Percentiles rank a stretch among this genome's conserved stretches.
phyloP scores from a whole-genome alignment of 2,329 filamentous ascomycete genomes.

The Alternaria longipes region DNA sequence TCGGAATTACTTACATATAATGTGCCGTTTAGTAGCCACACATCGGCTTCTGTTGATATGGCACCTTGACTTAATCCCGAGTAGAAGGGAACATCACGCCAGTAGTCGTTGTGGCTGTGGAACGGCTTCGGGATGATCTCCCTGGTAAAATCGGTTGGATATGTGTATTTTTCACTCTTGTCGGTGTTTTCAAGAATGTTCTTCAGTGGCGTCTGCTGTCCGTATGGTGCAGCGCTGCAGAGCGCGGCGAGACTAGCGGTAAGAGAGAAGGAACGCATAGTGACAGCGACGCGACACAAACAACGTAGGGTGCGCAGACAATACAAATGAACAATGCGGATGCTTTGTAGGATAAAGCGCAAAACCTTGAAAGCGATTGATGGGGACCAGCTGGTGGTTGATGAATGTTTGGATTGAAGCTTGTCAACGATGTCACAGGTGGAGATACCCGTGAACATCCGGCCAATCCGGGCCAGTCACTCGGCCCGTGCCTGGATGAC shows the following conservation, averaged over 20 bases:
- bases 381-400: constrained; percentile 13
- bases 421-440: constrained; percentile 32
- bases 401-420: constrained; percentile 20
- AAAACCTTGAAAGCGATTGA: constrained; percentile 8
- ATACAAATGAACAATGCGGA: neutral
- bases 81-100: constrained; percentile 59
- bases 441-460: constrained; percentile 27
- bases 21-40: constrained; percentile 66
- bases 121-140: constrained; percentile 66
- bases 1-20: constrained; percentile 57
- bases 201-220: constrained; percentile 58
- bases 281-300: constrained; percentile 9
- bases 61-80: constrained; percentile 66
- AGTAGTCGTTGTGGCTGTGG: constrained; percentile 70
- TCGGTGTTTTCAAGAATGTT: constrained; percentile 66
- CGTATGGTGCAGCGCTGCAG: constrained; percentile 44
- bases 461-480: constrained; percentile 25
- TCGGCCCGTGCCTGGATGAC: constrained; percentile 19
- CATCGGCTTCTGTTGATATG: constrained; percentile 67
- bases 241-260: constrained; percentile 25
- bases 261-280: constrained; percentile 34
- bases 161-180: constrained; percentile 62
- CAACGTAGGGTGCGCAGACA: neutral
- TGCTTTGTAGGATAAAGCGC: neutral
- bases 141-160: constrained; percentile 69